Evolutionary conservation across 2,329 filamentous ascomycete genomes (phyloP).

Genomic region (Ceratocystis smalleyi): DNA sequence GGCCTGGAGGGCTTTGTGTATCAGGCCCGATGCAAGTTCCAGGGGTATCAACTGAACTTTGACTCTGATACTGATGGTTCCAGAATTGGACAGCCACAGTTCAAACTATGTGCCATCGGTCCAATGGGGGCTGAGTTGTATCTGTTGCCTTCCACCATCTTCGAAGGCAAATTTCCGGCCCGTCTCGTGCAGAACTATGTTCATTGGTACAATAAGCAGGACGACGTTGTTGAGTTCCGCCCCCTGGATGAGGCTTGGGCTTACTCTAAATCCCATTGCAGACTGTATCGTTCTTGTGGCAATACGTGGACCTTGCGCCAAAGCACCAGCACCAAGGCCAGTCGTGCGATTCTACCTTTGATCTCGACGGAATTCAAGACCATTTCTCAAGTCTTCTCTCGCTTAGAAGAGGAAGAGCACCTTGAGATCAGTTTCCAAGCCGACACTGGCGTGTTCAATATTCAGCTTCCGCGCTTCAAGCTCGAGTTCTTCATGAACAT

Average conservation of each 20-base stretch:
- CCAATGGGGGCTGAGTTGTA: constrained; percentile 17
- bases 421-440: background rate
- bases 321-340: background rate
- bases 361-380: background rate
- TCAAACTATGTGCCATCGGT: constrained; percentile 24
- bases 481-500: constrained; percentile 30
- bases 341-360: background rate
- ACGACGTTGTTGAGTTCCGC: constrained; percentile 24
- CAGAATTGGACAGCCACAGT: constrained; percentile 16
- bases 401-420: background rate
- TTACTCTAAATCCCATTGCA: constrained; percentile 19
- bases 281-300: constrained; percentile 12
- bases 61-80: constrained; percentile 17
- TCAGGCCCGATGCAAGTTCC: constrained; percentile 20
- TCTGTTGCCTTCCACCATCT: constrained; percentile 24
- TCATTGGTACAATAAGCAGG: constrained; percentile 32
- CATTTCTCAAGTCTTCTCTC: background rate
- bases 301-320: constrained; percentile 19
- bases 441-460: constrained; percentile 21
- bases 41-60: constrained; percentile 26
- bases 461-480: constrained; percentile 33
- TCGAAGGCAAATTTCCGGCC: constrained; percentile 23
- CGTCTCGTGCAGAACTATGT: constrained; percentile 27
- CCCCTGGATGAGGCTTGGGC: constrained; percentile 21
- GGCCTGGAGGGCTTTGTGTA: constrained; percentile 26